A percentile compares a stretch with the other conserved stretches of the same genome.
Conservation (phyloP, 305 asterid genomes). For the Lippia alba region DNA sequence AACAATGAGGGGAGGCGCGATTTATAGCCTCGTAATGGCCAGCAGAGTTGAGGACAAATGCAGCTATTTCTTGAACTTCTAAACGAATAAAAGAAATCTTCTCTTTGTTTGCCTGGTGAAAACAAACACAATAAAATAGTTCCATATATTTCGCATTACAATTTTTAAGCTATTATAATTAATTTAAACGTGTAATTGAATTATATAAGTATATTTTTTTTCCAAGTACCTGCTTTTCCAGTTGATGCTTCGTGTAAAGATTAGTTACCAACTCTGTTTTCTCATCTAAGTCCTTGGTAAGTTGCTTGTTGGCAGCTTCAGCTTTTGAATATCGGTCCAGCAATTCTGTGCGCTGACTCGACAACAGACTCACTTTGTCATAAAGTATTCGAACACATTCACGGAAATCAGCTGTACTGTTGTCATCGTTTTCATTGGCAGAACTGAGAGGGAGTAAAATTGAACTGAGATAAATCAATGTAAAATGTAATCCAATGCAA, state of each 20-base stretch:
- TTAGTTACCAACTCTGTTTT: slow-evolving; percentile 77
- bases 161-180: too few relatives aligned
- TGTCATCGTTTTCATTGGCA: slow-evolving; percentile 67
- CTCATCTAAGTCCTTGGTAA: slow-evolving; percentile 77
- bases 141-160: too few relatives aligned
- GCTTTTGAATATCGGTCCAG: slow-evolving; percentile 74
- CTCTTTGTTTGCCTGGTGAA: slow-evolving; percentile 78
- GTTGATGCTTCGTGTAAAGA: slow-evolving; percentile 79
- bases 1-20: slow-evolving; percentile 73
- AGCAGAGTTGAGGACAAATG: slow-evolving; percentile 77
- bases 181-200: too few relatives aligned
- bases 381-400: slow-evolving; percentile 84
- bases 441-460: slow-evolving; percentile 46
- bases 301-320: slow-evolving; percentile 71
- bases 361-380: slow-evolving; percentile 73
- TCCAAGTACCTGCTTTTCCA: slow-evolving; percentile 86
- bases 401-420: slow-evolving; percentile 72
- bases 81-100: slow-evolving; percentile 76
- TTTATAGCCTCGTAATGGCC: slow-evolving; percentile 87
- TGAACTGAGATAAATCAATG: background rate
- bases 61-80: slow-evolving; percentile 88
- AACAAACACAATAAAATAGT: too few relatives aligned
- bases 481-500: slow-evolving; percentile 10
- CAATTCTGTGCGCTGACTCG: slow-evolving; percentile 73
- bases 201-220: too few relatives aligned